Conservation (phyloP, 73 alveolate species). For the Paramecium pentaurelia region DNA sequence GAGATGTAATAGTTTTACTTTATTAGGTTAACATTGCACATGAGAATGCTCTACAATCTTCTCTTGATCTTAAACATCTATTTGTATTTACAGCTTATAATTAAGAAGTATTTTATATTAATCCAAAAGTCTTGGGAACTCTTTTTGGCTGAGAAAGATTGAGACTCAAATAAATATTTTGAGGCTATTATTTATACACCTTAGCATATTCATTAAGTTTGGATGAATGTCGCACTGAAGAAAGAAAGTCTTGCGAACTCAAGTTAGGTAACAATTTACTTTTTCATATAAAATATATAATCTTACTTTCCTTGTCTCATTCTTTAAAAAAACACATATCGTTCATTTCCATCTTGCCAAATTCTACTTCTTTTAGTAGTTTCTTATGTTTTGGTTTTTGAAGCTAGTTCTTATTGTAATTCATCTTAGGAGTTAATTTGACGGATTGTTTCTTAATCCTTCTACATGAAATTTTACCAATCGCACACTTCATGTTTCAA, state of each 20-base stretch:
- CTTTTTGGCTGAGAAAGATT: background rate
- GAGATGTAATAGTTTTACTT: background rate
- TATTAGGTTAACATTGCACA: background rate
- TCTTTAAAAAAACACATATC: background rate
- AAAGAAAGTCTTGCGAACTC: background rate
- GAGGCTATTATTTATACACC: conserved; percentile 21
- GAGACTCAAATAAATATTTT: background rate
- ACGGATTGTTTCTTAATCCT: background rate
- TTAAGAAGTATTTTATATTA: background rate
- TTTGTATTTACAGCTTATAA: background rate
- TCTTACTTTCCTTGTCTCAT: conserved; percentile 29
- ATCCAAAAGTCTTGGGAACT: conserved; percentile 26
- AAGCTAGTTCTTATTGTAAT: background rate
- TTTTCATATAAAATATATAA: background rate
- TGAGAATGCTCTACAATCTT: background rate
- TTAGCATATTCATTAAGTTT: conserved; percentile 24
- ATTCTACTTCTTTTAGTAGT: background rate
- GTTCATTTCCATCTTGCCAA: background rate
- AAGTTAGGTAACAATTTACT: background rate
- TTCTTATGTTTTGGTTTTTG: background rate
- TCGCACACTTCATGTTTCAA: background rate
- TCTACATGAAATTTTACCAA: conserved; percentile 27
- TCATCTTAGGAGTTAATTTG: background rate
- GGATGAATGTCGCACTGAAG: background rate
- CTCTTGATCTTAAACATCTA: background rate